Conservation (phyloP, 83 land plant species). For the Isoetes engelmannii region DNA sequence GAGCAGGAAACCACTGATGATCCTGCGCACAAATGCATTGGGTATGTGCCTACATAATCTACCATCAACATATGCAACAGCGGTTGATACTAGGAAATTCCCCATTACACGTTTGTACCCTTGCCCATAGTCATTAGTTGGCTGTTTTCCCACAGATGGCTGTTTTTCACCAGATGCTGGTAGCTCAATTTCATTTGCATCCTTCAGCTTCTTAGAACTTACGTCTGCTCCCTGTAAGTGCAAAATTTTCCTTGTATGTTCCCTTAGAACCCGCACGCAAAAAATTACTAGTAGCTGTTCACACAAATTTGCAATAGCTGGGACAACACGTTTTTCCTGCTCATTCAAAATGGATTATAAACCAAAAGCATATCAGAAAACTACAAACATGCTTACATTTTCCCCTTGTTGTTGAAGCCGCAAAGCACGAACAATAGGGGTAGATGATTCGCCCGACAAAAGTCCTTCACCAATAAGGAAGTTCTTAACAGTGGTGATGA, state of each 20-base stretch:
- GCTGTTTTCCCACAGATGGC: not conserved
- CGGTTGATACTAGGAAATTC: constrained; percentile 61
- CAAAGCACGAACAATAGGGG: constrained; percentile 34
- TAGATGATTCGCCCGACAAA: constrained; percentile 64
- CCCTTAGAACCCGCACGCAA: constrained; percentile 58
- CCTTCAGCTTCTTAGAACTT: constrained; percentile 14
- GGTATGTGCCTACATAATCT: constrained; percentile 80
- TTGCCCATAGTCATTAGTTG: constrained; percentile 8
- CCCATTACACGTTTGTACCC: constrained; percentile 41
- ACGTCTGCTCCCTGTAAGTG: constrained; percentile 13
- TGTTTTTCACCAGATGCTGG: constrained; percentile 19
- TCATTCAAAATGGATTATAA: not conserved
- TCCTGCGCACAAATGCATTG: constrained; percentile 63
- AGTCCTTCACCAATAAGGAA: constrained; percentile 71
- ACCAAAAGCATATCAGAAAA: not conserved
- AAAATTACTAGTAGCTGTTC: constrained; percentile 92
- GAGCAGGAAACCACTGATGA: constrained; percentile 87
- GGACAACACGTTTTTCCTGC: constrained; percentile 73
- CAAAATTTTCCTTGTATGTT: constrained; percentile 36
- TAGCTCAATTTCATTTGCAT: constrained; percentile 8
- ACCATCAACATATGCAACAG: constrained; percentile 86
- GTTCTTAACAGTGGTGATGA: constrained; percentile 57
- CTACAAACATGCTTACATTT: constrained; percentile 38
- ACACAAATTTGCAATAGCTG: constrained; percentile 60
- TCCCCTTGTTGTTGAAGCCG: constrained; percentile 59